These are phyloP conservation scores for Paramecium sexaurelia DNA, from an alignment of 73 alveolate species.

Conservation along the genomic window DNA sequence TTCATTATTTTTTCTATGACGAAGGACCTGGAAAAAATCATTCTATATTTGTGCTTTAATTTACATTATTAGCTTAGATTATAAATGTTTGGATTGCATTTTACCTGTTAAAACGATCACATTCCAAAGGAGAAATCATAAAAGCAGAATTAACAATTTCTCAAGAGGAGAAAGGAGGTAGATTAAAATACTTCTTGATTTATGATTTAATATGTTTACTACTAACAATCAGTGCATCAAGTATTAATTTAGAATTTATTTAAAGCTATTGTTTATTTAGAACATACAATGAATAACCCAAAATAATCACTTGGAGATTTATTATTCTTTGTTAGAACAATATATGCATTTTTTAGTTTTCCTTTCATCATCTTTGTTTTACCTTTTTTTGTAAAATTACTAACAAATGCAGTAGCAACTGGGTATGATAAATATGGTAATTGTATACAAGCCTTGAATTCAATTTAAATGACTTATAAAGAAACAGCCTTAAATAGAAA, in stretches of 20 bases:
- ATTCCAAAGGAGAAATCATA: background rate
- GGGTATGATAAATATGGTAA: constrained; percentile 46
- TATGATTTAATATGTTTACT: background rate
- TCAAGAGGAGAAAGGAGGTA: background rate
- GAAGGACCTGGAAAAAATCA: background rate
- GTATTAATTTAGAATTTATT: background rate
- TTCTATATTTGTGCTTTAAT: background rate
- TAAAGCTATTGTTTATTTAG: background rate
- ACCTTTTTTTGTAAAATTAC: constrained; percentile 4
- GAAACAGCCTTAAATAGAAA: background rate
- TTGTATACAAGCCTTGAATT: background rate
- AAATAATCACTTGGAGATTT: background rate
- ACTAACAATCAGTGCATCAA: background rate
- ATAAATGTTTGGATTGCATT: background rate
- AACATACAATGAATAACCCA: background rate
- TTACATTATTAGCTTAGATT: background rate
- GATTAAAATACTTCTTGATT: background rate
- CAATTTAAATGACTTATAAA: background rate
- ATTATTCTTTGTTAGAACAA: background rate
- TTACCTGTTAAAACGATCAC: background rate
- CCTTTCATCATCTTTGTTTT: background rate
- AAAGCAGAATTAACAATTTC: background rate
- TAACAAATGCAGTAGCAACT: constrained; percentile 12
- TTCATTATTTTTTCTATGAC: background rate
- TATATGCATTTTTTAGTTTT: constrained; percentile 27